Conservation (phyloP, 1,139 yeast species). For the Geotrichum phurueaensis region DNA sequence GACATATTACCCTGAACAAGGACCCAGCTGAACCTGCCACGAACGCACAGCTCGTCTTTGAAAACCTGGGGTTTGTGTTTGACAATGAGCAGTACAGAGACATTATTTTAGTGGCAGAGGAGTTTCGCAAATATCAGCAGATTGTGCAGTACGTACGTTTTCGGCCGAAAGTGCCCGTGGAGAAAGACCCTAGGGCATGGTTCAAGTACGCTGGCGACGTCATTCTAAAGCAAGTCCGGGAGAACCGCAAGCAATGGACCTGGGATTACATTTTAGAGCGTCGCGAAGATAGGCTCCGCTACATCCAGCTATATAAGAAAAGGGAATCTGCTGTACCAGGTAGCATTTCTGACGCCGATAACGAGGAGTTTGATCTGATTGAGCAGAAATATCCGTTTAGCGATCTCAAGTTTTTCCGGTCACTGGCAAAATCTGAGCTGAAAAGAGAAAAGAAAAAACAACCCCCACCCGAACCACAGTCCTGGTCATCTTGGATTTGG, state of each 20-base stretch:
- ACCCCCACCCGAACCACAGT: constrained; percentile 19
- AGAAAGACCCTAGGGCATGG: constrained; percentile 76
- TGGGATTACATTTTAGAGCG: constrained; percentile 76
- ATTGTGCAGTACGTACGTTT: constrained; percentile 67
- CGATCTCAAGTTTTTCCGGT: constrained; percentile 78
- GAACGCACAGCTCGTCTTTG: constrained; percentile 68
- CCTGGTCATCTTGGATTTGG: constrained; percentile 38
- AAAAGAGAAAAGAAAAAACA: constrained; percentile 45
- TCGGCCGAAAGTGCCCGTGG: constrained; percentile 57
- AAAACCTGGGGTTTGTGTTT: constrained; percentile 80
- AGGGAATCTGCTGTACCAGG: background rate
- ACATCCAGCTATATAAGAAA: constrained; percentile 62
- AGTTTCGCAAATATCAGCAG: constrained; percentile 68
- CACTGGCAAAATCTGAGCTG: constrained; percentile 64
- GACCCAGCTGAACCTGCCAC: constrained; percentile 67
- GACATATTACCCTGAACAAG: constrained; percentile 76
- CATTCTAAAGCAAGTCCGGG: constrained; percentile 72
- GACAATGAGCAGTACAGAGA: constrained; percentile 82
- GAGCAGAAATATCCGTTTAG: constrained; percentile 63
- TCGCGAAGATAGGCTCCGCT: constrained; percentile 62
- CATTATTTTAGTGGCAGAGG: constrained; percentile 72
- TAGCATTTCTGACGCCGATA: constrained; percentile 14
- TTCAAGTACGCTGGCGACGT: constrained; percentile 69
- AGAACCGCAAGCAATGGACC: constrained; percentile 72
- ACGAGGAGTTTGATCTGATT: constrained; percentile 43